Evolutionary conservation across 345 rosid species (phyloP).

Genomic region (Camelina hispida): DNA sequence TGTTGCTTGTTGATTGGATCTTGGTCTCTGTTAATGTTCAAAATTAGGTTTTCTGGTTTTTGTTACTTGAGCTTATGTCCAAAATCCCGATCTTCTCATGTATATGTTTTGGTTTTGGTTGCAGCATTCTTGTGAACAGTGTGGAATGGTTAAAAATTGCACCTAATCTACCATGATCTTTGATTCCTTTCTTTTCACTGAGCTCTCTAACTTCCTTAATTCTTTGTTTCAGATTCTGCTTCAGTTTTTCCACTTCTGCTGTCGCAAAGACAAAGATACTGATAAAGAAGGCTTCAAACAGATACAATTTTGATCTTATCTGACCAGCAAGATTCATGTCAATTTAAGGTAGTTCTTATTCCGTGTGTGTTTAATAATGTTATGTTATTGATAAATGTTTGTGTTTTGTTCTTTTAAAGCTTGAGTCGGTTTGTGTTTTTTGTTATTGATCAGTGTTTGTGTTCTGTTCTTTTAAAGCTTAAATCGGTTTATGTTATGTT

Average conservation of each 20-base stretch:
- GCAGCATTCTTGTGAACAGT: slow-evolving; percentile 72
- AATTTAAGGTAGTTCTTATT: no score
- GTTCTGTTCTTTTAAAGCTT: no score
- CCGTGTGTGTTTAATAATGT: no score
- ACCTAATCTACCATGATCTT: slow-evolving; percentile 71
- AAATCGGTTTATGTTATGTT: no score
- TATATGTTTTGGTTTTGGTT: slow-evolving; percentile 3
- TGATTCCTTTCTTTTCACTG: slow-evolving; percentile 11
- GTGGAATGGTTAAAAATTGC: slow-evolving; percentile 65
- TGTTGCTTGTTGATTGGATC: no score
- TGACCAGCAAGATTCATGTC: slow-evolving; percentile 30
- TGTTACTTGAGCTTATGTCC: not conserved
- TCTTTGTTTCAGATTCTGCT: slow-evolving; percentile 63
- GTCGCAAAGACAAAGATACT: slow-evolving; percentile 40
- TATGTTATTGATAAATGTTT: no score
- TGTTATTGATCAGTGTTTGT: no score
- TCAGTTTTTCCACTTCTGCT: slow-evolving; percentile 68
- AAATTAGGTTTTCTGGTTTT: not conserved
- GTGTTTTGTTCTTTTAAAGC: no score
- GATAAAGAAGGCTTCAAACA: slow-evolving; percentile 34
- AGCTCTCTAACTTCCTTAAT: slow-evolving; percentile 28
- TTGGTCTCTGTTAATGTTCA: no score
- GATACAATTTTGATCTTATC: slow-evolving; percentile 31
- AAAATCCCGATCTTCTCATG: not conserved
- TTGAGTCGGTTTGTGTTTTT: no score